A percentile compares a stretch with the other conserved stretches of the same genome.
Evolutionary conservation across 2,329 filamentous ascomycete species (phyloP).

Genomic region (Capronia coronata): DNA sequence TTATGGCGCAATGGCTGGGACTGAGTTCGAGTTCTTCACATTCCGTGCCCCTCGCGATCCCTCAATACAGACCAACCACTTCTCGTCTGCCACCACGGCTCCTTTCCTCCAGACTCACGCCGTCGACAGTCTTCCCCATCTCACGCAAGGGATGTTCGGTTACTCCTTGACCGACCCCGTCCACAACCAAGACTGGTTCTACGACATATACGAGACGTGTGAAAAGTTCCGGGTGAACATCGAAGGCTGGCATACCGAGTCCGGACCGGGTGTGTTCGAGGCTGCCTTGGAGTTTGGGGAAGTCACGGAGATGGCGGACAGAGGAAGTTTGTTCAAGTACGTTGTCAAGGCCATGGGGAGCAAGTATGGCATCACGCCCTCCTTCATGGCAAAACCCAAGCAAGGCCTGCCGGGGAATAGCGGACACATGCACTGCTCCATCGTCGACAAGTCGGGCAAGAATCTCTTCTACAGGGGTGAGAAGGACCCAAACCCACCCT

Average conservation of each 20-base stretch:
- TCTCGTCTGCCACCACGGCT: slow-evolving; percentile 63
- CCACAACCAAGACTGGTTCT: slow-evolving; percentile 90
- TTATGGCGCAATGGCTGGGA: slow-evolving; percentile 83
- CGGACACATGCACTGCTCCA: slow-evolving; percentile 89
- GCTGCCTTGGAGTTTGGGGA: slow-evolving; percentile 86
- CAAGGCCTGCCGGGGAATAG: slow-evolving; percentile 89
- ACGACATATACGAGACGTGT: slow-evolving; percentile 76
- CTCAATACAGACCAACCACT: slow-evolving; percentile 43
- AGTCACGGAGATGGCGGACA: slow-evolving; percentile 83
- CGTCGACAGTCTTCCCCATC: slow-evolving; percentile 62
- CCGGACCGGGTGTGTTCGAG: slow-evolving; percentile 89
- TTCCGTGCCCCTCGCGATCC: slow-evolving; percentile 61
- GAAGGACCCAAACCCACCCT: slow-evolving; percentile 64
- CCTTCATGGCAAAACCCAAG: slow-evolving; percentile 97
- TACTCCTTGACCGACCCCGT: slow-evolving; percentile 82
- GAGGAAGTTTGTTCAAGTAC: slow-evolving; percentile 88
- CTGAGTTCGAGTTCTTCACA: slow-evolving; percentile 93
- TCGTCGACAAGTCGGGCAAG: slow-evolving; percentile 70
- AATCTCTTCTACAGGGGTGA: slow-evolving; percentile 75
- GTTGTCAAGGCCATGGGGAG: slow-evolving; percentile 82
- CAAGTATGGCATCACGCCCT: slow-evolving; percentile 85
- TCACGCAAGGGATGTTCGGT: slow-evolving; percentile 94
- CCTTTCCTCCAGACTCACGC: slow-evolving; percentile 68
- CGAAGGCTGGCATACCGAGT: slow-evolving; percentile 94
- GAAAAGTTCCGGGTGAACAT: slow-evolving; percentile 71